These are phyloP conservation scores for Lipomyces yamanashiensis DNA, from an alignment of 805 yeast genomes.

Conservation along the genomic window DNA sequence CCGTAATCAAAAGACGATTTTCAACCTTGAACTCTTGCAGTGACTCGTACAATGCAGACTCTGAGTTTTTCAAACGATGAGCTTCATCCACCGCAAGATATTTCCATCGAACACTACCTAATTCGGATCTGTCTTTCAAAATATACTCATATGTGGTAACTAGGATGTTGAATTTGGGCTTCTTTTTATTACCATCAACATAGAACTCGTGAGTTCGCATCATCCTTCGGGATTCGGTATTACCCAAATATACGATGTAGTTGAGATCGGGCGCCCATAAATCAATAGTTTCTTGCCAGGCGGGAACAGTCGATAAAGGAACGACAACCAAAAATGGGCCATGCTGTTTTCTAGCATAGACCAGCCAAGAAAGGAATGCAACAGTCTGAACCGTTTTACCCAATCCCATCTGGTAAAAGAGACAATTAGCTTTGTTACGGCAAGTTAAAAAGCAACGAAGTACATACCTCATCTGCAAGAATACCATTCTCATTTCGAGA, in stretches of 20 bases:
- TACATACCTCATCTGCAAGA: slow-evolving; percentile 78
- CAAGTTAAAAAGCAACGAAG: background rate
- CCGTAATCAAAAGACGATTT: slow-evolving; percentile 89
- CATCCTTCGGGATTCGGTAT: slow-evolving; percentile 78
- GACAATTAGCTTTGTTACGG: background rate
- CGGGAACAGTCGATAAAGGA: slow-evolving; percentile 93
- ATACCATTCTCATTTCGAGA: slow-evolving; percentile 97
- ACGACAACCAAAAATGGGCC: slow-evolving; percentile 98
- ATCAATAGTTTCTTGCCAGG: slow-evolving; percentile 99
- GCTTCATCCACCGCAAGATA: slow-evolving; percentile 98
- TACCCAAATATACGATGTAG: slow-evolving; percentile 91
- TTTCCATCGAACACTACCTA: slow-evolving; percentile 90
- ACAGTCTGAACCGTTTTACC: slow-evolving; percentile 99
- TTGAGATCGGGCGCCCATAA: slow-evolving; percentile 97
- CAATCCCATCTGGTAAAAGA: slow-evolving; percentile 73
- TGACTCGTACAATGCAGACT: slow-evolving; percentile 89
- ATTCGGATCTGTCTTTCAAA: slow-evolving; percentile 79
- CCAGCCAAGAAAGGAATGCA: slow-evolving; percentile 89
- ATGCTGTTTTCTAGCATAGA: slow-evolving; percentile 92
- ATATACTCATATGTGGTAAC: slow-evolving; percentile 96
- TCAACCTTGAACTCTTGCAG: slow-evolving; percentile 78
- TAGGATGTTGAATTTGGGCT: slow-evolving; percentile 87
- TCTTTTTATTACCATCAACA: slow-evolving; percentile 57
- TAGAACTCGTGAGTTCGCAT: slow-evolving; percentile 87
- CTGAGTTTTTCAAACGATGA: slow-evolving; percentile 92